These are phyloP conservation scores for Leptographium radiaticola DNA, from an alignment of 2,329 filamentous ascomycete species.

Conservation along the genomic window DNA sequence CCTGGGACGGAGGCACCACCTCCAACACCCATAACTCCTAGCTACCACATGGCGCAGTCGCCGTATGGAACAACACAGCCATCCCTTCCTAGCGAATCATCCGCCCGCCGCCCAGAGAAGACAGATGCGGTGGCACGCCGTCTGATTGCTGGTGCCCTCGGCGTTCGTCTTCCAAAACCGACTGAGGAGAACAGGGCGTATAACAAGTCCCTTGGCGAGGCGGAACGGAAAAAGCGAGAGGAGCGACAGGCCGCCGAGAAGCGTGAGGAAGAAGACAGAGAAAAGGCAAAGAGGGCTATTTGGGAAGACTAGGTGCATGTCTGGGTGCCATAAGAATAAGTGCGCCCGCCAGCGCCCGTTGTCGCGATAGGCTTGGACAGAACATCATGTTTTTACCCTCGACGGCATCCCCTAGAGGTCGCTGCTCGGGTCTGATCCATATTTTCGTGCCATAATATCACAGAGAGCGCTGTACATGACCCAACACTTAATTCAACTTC, in stretches of 20 bases:
- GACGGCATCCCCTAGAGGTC: no score
- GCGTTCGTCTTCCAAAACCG: slow-evolving; percentile 64
- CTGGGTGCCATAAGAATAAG: not conserved
- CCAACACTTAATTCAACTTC: no score
- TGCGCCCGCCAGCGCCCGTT: no score
- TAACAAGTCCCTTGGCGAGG: slow-evolving; percentile 67
- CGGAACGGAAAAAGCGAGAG: slow-evolving; percentile 67
- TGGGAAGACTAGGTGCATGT: slow-evolving; percentile 56
- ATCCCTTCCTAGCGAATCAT: not conserved
- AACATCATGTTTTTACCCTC: no score
- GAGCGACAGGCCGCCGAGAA: slow-evolving; percentile 55
- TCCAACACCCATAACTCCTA: slow-evolving; percentile 52
- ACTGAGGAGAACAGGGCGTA: slow-evolving; percentile 86
- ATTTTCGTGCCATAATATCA: no score
- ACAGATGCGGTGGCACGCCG: slow-evolving; percentile 82
- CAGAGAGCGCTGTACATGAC: no score
- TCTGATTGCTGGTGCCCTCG: slow-evolving; percentile 80
- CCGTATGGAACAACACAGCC: not conserved
- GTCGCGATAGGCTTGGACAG: no score
- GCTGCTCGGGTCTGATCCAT: no score
- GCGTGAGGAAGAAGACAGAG: slow-evolving; percentile 47
- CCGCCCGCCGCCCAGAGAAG: slow-evolving; percentile 58
- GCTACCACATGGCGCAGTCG: slow-evolving; percentile 14
- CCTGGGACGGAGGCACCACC: slow-evolving; percentile 38
- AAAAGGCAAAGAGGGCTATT: slow-evolving; percentile 67